A percentile compares a stretch with the other conserved stretches of the same genome.
phyloP scores from a whole-genome alignment of 495 filamentous ascomycete genomes.

The Astrocystis sublimbata region DNA sequence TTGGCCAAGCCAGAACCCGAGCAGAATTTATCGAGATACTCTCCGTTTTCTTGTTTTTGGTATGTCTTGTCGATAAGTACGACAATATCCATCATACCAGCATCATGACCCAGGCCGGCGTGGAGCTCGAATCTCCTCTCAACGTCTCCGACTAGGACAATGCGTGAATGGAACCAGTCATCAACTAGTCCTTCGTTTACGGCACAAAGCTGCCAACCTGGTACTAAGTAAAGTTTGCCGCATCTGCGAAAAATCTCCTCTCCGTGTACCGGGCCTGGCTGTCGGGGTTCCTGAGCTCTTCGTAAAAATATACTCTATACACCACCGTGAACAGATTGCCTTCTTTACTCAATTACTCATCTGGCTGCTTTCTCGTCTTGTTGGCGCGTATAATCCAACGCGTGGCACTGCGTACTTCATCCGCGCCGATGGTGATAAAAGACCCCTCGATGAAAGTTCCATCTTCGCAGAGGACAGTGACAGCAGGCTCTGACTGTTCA shows the following conservation, averaged over 20 bases:
- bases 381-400: conserved; percentile 37
- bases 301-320: conserved; percentile 25
- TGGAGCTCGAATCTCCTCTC: conserved; percentile 3
- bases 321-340: conserved; percentile 13
- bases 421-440: conserved; percentile 50
- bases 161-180: conserved; percentile 37
- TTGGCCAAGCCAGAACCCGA: neutral
- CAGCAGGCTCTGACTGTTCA: conserved; percentile 17
- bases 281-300: conserved; percentile 31
- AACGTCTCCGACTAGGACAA: conserved; percentile 45
- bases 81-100: neutral
- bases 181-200: conserved; percentile 40
- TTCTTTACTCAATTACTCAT: conserved; percentile 12
- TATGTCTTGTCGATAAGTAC: neutral
- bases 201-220: conserved; percentile 30
- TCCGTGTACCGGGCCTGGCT: conserved; percentile 31
- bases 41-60: neutral
- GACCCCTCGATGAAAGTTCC: conserved; percentile 41
- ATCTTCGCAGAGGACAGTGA: conserved; percentile 34
- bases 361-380: conserved; percentile 18
- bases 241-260: conserved; percentile 33
- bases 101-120: neutral
- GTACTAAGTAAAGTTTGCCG: conserved; percentile 25
- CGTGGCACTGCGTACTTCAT: conserved; percentile 49
- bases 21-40: neutral